Percentiles rank a stretch among this genome's conserved stretches.
phyloP scores from a whole-genome alignment of 805 yeast species.

The Blastobotrys attinorum region DNA sequence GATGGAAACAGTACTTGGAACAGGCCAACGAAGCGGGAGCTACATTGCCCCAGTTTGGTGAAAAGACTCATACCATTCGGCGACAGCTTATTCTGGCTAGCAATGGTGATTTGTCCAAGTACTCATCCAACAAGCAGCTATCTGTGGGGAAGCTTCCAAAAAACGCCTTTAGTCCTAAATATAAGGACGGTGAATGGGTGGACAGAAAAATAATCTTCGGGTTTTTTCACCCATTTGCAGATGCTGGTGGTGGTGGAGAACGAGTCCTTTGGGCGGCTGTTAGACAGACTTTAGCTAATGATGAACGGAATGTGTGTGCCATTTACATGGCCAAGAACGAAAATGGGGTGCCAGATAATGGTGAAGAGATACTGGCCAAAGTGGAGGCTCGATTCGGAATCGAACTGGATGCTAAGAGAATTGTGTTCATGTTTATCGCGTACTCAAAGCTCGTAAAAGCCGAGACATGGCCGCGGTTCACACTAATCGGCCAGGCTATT shows the following conservation, averaged over 20 bases:
- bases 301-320: constrained; percentile 46
- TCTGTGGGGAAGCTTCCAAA: constrained; percentile 2
- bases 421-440: constrained; percentile 55
- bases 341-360: constrained; percentile 25
- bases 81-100: constrained; percentile 32
- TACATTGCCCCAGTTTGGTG: constrained; percentile 3
- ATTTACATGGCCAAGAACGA: constrained; percentile 61
- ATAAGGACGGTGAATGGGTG: constrained; percentile 12
- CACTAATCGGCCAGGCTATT: constrained; percentile 79
- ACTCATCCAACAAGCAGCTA: constrained; percentile 10
- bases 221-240: constrained; percentile 91
- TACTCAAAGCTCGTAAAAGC: constrained; percentile 59
- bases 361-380: constrained; percentile 35
- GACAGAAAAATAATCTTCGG: constrained; percentile 52
- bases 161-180: constrained; percentile 4
- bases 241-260: constrained; percentile 98
- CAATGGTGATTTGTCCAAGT: constrained; percentile 26
- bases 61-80: constrained; percentile 17
- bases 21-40: constrained; percentile 18
- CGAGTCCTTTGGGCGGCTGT: constrained; percentile 94
- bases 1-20: constrained; percentile 16
- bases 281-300: constrained; percentile 49
- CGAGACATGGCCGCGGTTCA: constrained; percentile 65
- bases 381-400: constrained; percentile 42
- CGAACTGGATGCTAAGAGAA: constrained; percentile 40